Conservation (phyloP, 139 green algal species). For the Chlamydomonas sp. region DNA sequence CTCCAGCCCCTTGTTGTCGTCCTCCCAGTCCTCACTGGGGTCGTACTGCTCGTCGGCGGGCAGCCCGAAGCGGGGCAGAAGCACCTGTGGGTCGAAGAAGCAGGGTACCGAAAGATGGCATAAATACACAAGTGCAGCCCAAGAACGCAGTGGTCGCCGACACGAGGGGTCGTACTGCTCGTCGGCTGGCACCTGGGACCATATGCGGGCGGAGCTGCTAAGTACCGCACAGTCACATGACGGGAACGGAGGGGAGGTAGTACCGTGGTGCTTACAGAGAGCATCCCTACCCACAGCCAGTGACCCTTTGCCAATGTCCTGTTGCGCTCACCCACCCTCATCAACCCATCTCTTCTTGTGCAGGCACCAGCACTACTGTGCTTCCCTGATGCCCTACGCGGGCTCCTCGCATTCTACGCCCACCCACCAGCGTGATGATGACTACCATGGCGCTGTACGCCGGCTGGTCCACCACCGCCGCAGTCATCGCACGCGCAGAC, state of each 20-base stretch:
- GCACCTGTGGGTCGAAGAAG: conserved; percentile 12
- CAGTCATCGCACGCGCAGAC: background rate
- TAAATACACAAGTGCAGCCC: too few species aligned
- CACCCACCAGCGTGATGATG: conserved; percentile 34
- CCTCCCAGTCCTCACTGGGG: conserved; percentile 41
- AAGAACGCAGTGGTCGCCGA: too few species aligned
- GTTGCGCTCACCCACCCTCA: too few species aligned
- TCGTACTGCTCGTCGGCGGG: conserved; percentile 31
- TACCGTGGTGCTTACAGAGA: too few species aligned
- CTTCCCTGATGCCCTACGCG: background rate
- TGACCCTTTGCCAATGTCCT: too few species aligned
- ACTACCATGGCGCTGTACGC: conserved; percentile 50
- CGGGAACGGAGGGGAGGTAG: background rate
- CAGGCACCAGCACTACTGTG: too few species aligned
- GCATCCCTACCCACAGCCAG: too few species aligned
- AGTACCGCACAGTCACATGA: background rate
- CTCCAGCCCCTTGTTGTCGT: conserved; percentile 46
- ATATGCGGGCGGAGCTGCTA: background rate
- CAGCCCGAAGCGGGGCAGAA: conserved; percentile 44
- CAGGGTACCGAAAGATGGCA: background rate
- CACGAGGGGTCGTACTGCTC: too few species aligned
- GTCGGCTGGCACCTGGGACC: background rate
- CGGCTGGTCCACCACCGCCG: conserved; percentile 10
- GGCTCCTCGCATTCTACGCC: background rate
- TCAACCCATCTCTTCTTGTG: too few species aligned